Base-by-base conservation (phyloP, 768 basidiomycete genomes). In the Asterophora lycoperdoides region DNA sequence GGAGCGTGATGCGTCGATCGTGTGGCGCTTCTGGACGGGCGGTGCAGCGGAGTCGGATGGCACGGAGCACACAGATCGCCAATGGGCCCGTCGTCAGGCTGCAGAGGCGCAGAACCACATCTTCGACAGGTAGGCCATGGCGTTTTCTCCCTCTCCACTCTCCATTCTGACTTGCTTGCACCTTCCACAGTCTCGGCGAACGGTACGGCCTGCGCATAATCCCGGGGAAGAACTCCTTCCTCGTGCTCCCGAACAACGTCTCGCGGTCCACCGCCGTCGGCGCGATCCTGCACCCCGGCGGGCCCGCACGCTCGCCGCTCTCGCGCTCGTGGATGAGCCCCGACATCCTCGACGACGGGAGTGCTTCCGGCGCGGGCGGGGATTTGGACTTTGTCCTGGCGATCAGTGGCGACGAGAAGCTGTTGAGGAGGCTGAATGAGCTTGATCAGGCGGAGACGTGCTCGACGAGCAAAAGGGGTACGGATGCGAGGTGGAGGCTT, bases 91-190 rank as follows among this genome's bases (percentile, higher is more conserved):
- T 28, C 71, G 91, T 17, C 90, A 93, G 61, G 91, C 91, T 1
- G 88, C 89, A 0, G 90, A 92, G 62, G 91, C 91, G 17, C 91
- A 93, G 66, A 93, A 93, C 66, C 91, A 93, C 58, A 89, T 92
- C 54, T 92, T 89, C 60, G 90, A 91, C 63, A 80, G 79, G 79
- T 79, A 35, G 26, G 58, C 34, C 5, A 9, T n/a, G n/a, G n/a
- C n/a, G n/a, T n/a, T n/a, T n/a, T n/a, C n/a, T n/a, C n/a, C 13
- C 17, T 19, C 42, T n/a, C 20, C 13, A 41, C 15, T 7, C 32
- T 4, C 3, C 15, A 23, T 38, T 47, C 40, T 34, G 38, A 23
- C 32, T 23, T 23, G 23, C 23, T 23, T n/a, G 36, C 32, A 26
- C 32, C 39, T 39, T 46, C 33, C 32, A 9, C 39, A 86, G 84